phyloP scores from a whole-genome alignment of 257 asterid genomes.

The Nicotiana attenuata region DNA sequence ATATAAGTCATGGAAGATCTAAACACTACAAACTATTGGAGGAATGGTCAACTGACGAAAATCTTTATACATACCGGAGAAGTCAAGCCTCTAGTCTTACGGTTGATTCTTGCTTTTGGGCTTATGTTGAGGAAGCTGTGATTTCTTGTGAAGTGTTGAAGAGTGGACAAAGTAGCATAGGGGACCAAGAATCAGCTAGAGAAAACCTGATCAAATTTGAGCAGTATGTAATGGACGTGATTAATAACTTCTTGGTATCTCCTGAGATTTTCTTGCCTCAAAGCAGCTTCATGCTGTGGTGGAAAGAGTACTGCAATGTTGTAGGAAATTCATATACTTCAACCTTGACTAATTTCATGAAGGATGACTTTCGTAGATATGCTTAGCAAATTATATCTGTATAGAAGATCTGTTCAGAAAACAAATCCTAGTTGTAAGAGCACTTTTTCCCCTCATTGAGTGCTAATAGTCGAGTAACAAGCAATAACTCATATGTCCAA shows the following conservation, averaged over 20 bases:
- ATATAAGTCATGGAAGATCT: slow-evolving; percentile 13
- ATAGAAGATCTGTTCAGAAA: not conserved
- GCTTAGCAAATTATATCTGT: slow-evolving; percentile 4
- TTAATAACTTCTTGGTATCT: slow-evolving; percentile 19
- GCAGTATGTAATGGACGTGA: slow-evolving; percentile 24
- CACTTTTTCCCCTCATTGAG: not conserved
- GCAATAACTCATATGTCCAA: not conserved
- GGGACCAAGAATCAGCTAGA: not conserved
- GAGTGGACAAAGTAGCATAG: slow-evolving; percentile 13
- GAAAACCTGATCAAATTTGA: slow-evolving; percentile 19
- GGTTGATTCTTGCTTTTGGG: slow-evolving; percentile 36
- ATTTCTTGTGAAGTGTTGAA: slow-evolving; percentile 21
- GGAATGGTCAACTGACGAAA: slow-evolving; percentile 18
- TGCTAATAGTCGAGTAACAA: not conserved
- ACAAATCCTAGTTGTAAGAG: not conserved
- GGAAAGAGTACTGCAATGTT: slow-evolving; percentile 17
- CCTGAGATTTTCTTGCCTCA: slow-evolving; percentile 17
- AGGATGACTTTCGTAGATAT: not conserved
- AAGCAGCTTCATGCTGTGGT: slow-evolving; percentile 31
- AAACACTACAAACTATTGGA: slow-evolving; percentile 25
- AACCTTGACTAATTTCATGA: slow-evolving; percentile 6
- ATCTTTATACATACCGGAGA: slow-evolving; percentile 2
- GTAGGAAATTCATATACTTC: slow-evolving; percentile 6
- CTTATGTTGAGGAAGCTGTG: slow-evolving; percentile 32
- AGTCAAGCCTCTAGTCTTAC: slow-evolving; percentile 24